Evolutionary conservation across 2,329 filamentous ascomycete genomes (phyloP).

Genomic region (Chaetothyriales sp.): DNA sequence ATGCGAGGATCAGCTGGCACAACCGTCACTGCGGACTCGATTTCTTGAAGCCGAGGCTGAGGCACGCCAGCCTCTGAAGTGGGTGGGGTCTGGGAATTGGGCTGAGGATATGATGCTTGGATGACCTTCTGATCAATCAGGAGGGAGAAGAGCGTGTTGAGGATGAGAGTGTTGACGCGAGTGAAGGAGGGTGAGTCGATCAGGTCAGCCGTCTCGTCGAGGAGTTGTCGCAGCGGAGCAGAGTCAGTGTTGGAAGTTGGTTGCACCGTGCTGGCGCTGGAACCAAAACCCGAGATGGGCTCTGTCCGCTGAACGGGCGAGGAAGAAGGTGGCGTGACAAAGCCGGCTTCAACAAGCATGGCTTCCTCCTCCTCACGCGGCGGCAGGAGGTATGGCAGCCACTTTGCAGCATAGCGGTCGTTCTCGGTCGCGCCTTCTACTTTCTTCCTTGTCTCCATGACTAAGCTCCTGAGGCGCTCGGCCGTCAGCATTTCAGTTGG

Average conservation of each 20-base stretch:
- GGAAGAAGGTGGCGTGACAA: constrained; percentile 34
- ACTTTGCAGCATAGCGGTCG: constrained; percentile 49
- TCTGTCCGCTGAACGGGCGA: constrained; percentile 16
- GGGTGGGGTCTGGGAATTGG: constrained; percentile 24
- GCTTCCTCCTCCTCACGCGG: constrained; percentile 57
- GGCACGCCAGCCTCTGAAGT: constrained; percentile 34
- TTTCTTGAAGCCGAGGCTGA: constrained; percentile 17
- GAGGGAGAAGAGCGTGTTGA: constrained; percentile 74
- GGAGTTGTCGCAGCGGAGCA: constrained; percentile 56
- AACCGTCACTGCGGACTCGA: constrained; percentile 29
- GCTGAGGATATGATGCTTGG: constrained; percentile 55
- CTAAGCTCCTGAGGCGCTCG: constrained; percentile 62
- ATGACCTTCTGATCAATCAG: constrained; percentile 73
- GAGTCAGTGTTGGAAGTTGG: constrained; percentile 12
- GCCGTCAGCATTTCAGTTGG: constrained; percentile 78
- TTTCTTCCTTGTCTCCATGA: constrained; percentile 66
- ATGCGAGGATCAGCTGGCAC: constrained; percentile 35
- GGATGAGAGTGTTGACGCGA: constrained; percentile 68
- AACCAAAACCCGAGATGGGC: constrained; percentile 11
- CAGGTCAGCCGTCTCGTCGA: constrained; percentile 91
- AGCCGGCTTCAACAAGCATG: constrained; percentile 69
- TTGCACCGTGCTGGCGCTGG: constrained; percentile 22
- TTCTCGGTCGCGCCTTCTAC: constrained; percentile 61
- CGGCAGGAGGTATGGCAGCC: constrained; percentile 75
- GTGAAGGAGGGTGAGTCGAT: constrained; percentile 86